phyloP scores from a whole-genome alignment of 805 yeast genomes.

The Wickerhamiella qilinensis region DNA sequence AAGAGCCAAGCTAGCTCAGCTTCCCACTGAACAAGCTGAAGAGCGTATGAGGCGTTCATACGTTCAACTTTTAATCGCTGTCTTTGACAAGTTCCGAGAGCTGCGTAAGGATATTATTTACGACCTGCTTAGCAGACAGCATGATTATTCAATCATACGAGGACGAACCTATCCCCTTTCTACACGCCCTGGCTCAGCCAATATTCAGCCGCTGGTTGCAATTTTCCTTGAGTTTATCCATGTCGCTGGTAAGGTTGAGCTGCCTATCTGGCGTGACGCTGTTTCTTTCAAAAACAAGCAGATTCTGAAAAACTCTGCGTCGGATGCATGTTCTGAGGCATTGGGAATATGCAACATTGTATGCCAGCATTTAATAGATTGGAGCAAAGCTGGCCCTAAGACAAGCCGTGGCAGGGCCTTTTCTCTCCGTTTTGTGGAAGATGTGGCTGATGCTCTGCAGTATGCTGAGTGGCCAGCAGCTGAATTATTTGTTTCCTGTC shows the following conservation, averaged over 20 bases:
- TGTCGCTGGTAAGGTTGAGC: conserved; percentile 1
- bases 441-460: conserved; percentile 1
- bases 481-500: conserved; percentile 3
- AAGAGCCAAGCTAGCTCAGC: background rate
- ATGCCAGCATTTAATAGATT: background rate
- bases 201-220: background rate
- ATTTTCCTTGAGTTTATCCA: conserved; percentile 1
- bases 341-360: background rate
- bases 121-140: background rate
- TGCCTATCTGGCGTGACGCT: conserved; percentile 3
- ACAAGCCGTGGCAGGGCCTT: background rate
- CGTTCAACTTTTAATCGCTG: background rate
- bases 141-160: background rate
- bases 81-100: background rate
- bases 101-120: background rate
- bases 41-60: background rate
- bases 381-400: background rate
- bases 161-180: background rate
- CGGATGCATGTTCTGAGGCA: background rate
- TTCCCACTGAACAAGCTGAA: background rate
- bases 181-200: background rate
- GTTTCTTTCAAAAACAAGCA: conserved; percentile 1
- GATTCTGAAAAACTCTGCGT: background rate
- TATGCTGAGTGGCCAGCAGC: conserved; percentile 6
- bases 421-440: conserved; percentile 2